Conservation (phyloP, 2,329 filamentous ascomycete genomes). For the Fusarium proliferatum region DNA sequence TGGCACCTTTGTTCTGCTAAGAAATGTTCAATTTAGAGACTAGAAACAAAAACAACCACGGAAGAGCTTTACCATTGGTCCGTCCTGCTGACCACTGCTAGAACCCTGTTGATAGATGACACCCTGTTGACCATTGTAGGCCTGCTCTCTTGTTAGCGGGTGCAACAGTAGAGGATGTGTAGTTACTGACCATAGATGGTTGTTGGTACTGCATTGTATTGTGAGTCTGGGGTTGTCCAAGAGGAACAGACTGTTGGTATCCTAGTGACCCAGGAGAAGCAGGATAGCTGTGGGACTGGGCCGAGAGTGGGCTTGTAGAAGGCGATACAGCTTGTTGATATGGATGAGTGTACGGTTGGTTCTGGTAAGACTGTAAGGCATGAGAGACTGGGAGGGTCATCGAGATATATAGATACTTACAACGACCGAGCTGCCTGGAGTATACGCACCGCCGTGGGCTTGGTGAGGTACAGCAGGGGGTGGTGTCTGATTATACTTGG, state of each 20-base stretch:
- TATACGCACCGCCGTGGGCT: constrained; percentile 42
- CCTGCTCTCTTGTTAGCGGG: constrained; percentile 18
- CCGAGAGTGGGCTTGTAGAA: constrained; percentile 34
- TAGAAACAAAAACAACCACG: constrained; percentile 44
- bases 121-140: constrained; percentile 36
- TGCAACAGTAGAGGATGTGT: no score
- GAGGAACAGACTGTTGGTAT: constrained; percentile 21
- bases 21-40: constrained; percentile 40
- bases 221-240: constrained; percentile 24
- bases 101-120: constrained; percentile 36
- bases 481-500: constrained; percentile 33
- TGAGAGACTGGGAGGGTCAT: constrained; percentile 1
- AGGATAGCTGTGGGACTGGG: constrained; percentile 24
- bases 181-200: constrained; percentile 27
- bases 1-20: constrained; percentile 38
- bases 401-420: constrained; percentile 11
- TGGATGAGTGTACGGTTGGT: constrained; percentile 35
- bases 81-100: constrained; percentile 38
- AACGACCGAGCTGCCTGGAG: constrained; percentile 40
- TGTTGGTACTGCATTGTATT: constrained; percentile 40
- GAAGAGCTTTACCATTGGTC: constrained; percentile 46
- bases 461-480: constrained; percentile 26
- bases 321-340: constrained; percentile 37
- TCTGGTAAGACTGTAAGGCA: constrained; percentile 36
- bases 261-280: constrained; percentile 12